Base-by-base conservation (phyloP, 108 stramenopile species). In the Cyclostephanos invisitatus region DNA sequence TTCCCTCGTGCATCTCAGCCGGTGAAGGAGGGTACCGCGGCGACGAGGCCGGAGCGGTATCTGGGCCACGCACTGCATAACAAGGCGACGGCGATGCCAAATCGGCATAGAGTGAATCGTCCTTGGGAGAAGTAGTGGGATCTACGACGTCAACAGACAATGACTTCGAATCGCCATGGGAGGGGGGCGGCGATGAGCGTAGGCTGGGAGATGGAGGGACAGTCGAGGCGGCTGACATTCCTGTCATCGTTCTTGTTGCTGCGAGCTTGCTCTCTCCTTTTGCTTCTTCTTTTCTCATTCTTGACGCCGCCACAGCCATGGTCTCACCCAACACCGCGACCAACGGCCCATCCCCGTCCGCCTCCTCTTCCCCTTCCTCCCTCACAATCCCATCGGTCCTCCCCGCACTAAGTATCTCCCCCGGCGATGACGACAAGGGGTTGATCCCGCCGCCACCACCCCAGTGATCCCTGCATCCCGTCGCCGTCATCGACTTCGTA, bases 361-460 rank as follows among this genome's bases (percentile, higher is more conserved):
- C 55, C 55, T 12, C 27, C 24, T 9, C 56, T 1, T 27, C 56
- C 15, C 15, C 32, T 3, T 58, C 36, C 32, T 59, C 15, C 35
- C 36, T 35, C 10, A 15, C 2, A 4, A 14, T n/a, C 6, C 58
- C 32, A 40, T 40, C 40, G 40, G 8, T 8, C 35, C 28, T 59
- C 58, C 11, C 18, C 35, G 18, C 29, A 6, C 14, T 38, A 2
- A 6, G 35, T 37, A 59, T 29, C 58, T 59, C 36, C 28, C 58
- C 58, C 28, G 58, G 58, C 58, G 58, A 59, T 37, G 58, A 59
- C 55, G 27, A 56, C 55, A 8, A 56, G 2, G 32, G 32, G 55
- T 56, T 25, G 12, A 9, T 14, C 25, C 14, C 5, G 37, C 37
- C 37, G 0, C 35, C 37, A 10, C 58, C n/a, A 37, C 17, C 12